Conservation (phyloP, 306 rosid species). For the Citrullus amarus region DNA sequence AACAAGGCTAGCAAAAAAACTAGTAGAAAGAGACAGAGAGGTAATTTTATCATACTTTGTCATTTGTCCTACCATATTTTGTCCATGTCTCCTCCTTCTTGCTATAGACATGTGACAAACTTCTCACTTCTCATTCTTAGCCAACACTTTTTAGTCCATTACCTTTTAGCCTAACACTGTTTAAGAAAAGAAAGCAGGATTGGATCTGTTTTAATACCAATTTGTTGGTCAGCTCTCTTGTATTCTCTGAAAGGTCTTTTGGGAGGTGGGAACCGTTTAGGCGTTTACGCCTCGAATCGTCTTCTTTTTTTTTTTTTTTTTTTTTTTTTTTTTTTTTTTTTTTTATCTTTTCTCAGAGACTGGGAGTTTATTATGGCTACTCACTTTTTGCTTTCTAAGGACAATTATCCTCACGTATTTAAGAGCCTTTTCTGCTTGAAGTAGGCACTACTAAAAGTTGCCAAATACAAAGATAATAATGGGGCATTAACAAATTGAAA, state of each 20-base stretch:
- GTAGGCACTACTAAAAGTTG: not conserved
- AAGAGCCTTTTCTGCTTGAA: conserved; percentile 1
- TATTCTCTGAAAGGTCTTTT: not conserved
- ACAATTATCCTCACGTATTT: not conserved
- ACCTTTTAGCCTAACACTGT: not conserved
- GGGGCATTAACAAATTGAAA: not conserved
- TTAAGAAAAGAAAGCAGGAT: not conserved
- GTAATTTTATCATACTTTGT: conserved; percentile 10
- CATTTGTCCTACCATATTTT: conserved; percentile 4
- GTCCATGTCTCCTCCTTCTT: conserved; percentile 8
- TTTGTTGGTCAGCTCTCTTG: not conserved
- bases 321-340: no score
- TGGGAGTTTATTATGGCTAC: not conserved
- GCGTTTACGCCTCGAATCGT: not conserved
- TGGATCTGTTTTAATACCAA: conserved; percentile 1
- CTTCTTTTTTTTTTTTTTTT: no score
- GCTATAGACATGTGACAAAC: conserved; percentile 8
- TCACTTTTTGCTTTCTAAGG: not conserved
- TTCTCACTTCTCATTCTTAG: conserved; percentile 11
- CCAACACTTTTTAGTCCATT: not conserved
- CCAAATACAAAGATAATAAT: not conserved
- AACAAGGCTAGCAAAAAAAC: not conserved
- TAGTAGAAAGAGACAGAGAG: conserved; percentile 8
- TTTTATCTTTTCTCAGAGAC: not conserved
- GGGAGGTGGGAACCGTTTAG: not conserved